A percentile compares a stretch with the other conserved stretches of the same genome.
Evolutionary conservation across 1,139 yeast genomes (phyloP).

Genomic region (Candida sojae): DNA sequence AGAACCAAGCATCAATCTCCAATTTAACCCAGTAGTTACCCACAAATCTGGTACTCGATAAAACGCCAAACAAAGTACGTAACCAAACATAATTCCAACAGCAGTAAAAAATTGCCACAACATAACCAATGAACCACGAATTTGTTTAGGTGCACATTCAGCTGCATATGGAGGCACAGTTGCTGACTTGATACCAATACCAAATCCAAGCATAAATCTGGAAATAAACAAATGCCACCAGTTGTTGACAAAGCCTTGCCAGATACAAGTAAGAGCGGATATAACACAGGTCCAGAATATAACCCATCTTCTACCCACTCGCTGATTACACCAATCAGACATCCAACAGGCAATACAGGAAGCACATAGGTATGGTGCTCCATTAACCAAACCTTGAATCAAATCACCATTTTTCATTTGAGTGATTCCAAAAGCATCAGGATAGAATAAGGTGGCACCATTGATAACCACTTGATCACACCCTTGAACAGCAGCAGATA

Average conservation of each 20-base stretch:
- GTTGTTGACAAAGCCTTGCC: conserved; percentile 72
- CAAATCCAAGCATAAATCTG: conserved; percentile 71
- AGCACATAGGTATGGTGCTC: conserved; percentile 81
- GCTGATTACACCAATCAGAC: conserved; percentile 65
- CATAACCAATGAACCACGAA: conserved; percentile 82
- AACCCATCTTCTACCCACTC: conserved; percentile 72
- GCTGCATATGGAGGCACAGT: conserved; percentile 84
- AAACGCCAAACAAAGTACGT: conserved; percentile 66
- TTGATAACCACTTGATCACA: conserved; percentile 89
- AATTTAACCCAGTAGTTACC: conserved; percentile 48
- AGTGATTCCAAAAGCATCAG: conserved; percentile 53
- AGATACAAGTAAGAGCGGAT: conserved; percentile 70
- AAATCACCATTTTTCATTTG: conserved; percentile 54
- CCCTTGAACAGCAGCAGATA: conserved; percentile 93
- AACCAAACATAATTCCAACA: conserved; percentile 82
- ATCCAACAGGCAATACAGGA: conserved; percentile 72
- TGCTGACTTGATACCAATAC: conserved; percentile 79
- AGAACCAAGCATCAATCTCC: conserved; percentile 83
- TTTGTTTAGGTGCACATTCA: conserved; percentile 74
- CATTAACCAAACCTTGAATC: conserved; percentile 73
- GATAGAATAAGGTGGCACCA: conserved; percentile 79
- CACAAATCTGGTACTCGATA: conserved; percentile 42
- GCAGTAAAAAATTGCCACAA: conserved; percentile 92
- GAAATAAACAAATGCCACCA: conserved; percentile 82
- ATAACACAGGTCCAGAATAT: conserved; percentile 68